phyloP scores from a whole-genome alignment of 2,329 filamentous ascomycete species.

The Hypomyces perniciosus region DNA sequence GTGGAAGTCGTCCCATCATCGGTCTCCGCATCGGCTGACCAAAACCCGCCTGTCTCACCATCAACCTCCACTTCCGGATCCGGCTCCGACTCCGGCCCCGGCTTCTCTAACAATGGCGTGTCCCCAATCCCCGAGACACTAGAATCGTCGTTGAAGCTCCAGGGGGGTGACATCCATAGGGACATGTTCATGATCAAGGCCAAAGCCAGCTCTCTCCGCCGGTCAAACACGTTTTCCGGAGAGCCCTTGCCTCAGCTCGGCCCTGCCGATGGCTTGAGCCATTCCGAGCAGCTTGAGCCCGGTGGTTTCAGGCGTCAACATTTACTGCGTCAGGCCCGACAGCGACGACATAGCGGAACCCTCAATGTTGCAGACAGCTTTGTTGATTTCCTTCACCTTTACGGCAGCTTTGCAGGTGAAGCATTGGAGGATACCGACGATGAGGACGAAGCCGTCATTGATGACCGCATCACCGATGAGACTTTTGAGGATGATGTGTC shows the following conservation, averaged over 20 bases:
- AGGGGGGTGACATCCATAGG: constrained; percentile 73
- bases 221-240: constrained; percentile 63
- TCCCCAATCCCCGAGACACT: constrained; percentile 34
- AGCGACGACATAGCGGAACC: constrained; percentile 31
- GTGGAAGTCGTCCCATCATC: constrained; percentile 9
- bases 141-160: constrained; percentile 61
- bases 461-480: not conserved
- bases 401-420: constrained; percentile 72
- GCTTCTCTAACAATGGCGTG: constrained; percentile 13
- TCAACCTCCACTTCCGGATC: constrained; percentile 10
- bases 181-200: constrained; percentile 70
- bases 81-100: constrained; percentile 9
- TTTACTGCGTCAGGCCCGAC: constrained; percentile 31
- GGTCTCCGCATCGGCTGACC: constrained; percentile 4
- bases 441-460: constrained; percentile 48
- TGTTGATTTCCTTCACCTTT: constrained; percentile 69
- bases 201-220: constrained; percentile 42
- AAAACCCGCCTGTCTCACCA: constrained; percentile 12
- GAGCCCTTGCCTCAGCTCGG: constrained; percentile 31
- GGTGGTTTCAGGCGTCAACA: constrained; percentile 44
- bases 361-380: constrained; percentile 62
- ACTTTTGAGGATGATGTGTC: constrained; percentile 34
- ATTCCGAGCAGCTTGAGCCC: constrained; percentile 36
- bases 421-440: constrained; percentile 49
- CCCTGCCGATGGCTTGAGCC: constrained; percentile 25